These are phyloP conservation scores for Kwoniella shandongensis DNA, from an alignment of 768 basidiomycete genomes.

Conservation along the genomic window DNA sequence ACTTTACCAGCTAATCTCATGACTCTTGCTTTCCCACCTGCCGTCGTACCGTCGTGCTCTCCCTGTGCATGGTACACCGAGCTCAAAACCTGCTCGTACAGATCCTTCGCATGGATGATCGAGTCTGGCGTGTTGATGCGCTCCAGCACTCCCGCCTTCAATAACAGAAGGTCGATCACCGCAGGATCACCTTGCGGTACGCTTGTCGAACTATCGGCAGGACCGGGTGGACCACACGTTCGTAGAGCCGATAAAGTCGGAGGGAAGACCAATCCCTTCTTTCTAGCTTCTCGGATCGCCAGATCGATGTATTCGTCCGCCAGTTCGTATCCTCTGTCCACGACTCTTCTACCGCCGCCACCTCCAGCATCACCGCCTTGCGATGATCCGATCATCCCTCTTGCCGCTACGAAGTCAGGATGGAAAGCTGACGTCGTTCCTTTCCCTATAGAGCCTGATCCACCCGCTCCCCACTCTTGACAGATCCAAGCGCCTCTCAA, in stretches of 20 bases:
- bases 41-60: constrained; percentile 4
- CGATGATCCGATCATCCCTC: constrained; percentile 36
- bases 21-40: constrained; percentile 21
- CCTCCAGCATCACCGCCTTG: not conserved
- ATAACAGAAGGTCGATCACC: constrained; percentile 43
- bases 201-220: not conserved
- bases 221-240: constrained; percentile 10
- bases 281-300: constrained; percentile 42
- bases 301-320: constrained; percentile 48
- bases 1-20: constrained; percentile 45
- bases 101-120: constrained; percentile 37
- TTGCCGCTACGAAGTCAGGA: constrained; percentile 25
- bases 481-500: constrained; percentile 49
- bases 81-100: constrained; percentile 44
- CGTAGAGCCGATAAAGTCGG: constrained; percentile 23
- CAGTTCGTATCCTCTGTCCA: constrained; percentile 46
- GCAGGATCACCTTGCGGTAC: constrained; percentile 31
- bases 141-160: constrained; percentile 50
- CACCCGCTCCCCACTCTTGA: constrained; percentile 44
- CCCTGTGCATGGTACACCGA: constrained; percentile 8
- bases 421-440: constrained; percentile 18
- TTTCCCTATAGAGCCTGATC: constrained; percentile 26
- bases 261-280: constrained; percentile 42
- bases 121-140: constrained; percentile 38
- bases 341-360: constrained; percentile 16